Percentiles rank a stretch among this genome's conserved stretches.
Conservation (phyloP, 129 eudicot species). For the Heracleum sosnowskyi region DNA sequence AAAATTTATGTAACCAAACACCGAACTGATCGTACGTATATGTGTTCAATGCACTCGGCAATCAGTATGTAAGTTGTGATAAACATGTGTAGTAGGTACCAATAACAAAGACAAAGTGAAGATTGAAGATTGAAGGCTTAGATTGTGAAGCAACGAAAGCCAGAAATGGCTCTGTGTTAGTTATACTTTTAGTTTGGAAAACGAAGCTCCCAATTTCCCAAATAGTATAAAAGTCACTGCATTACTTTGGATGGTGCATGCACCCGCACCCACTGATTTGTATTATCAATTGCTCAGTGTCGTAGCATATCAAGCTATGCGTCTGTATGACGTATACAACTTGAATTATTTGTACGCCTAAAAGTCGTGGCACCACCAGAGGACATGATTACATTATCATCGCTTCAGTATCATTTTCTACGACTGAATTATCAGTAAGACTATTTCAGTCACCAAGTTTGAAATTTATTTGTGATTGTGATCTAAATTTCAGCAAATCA, state of each 20-base stretch:
- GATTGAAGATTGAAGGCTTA: too few species aligned
- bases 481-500: not conserved
- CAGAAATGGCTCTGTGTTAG: not conserved
- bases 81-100: too few species aligned
- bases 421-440: not conserved
- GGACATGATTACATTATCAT: conserved; percentile 1
- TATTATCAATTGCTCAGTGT: not conserved
- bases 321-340: not conserved
- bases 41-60: too few species aligned
- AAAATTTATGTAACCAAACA: too few species aligned
- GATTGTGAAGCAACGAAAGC: not conserved
- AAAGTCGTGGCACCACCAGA: not conserved
- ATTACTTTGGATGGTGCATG: not conserved
- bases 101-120: too few species aligned
- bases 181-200: conserved; percentile 28
- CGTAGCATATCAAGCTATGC: not conserved
- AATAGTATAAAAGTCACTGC: not conserved
- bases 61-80: too few species aligned
- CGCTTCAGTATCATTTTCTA: not conserved
- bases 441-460: not conserved
- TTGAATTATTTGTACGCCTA: not conserved
- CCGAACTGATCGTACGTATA: too few species aligned
- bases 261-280: not conserved
- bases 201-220: conserved; percentile 18
- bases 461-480: not conserved